These are phyloP conservation scores for Leccinum incarnatum DNA, from an alignment of 768 basidiomycete species.

Conservation along the genomic window DNA sequence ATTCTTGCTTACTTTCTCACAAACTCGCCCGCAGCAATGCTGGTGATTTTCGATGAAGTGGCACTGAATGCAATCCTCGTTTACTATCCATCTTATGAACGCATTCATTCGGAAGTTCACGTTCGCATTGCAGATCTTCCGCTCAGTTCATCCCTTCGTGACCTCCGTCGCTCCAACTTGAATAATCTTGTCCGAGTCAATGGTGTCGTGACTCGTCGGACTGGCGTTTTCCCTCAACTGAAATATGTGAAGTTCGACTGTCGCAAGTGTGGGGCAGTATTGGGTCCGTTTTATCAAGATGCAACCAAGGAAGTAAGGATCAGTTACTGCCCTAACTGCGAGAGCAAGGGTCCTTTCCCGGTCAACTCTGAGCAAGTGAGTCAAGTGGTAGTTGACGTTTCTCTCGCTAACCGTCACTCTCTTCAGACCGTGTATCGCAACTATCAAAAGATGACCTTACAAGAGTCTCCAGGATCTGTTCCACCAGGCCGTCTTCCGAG, in stretches of 20 bases:
- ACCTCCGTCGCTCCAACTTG: constrained; percentile 86
- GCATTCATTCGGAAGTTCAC: constrained; percentile 97
- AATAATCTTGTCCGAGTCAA: constrained; percentile 95
- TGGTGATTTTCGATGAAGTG: constrained; percentile 92
- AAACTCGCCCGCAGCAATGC: constrained; percentile 91
- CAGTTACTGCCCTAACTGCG: constrained; percentile 92
- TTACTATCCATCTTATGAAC: constrained; percentile 93
- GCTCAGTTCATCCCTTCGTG: constrained; percentile 83
- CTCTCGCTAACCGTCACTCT: not conserved
- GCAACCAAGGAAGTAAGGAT: constrained; percentile 91
- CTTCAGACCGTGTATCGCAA: constrained; percentile 95
- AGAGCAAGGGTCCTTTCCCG: constrained; percentile 90
- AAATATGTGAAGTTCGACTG: constrained; percentile 99
- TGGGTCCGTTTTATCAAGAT: constrained; percentile 98
- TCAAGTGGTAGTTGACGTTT: constrained; percentile 1
- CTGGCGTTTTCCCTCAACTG: constrained; percentile 97
- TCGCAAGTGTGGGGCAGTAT: constrained; percentile 86
- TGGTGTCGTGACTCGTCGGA: constrained; percentile 93
- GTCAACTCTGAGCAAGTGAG: constrained; percentile 94
- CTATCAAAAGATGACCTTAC: constrained; percentile 98
- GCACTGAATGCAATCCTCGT: constrained; percentile 92
- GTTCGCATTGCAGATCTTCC: constrained; percentile 96
- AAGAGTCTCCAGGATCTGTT: constrained; percentile 96
- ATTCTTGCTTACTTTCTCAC: constrained; percentile 97
- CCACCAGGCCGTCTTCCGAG: constrained; percentile 96